Conservation (phyloP, 2,329 filamentous ascomycete genomes). For the Trichoderma endophyticum region DNA sequence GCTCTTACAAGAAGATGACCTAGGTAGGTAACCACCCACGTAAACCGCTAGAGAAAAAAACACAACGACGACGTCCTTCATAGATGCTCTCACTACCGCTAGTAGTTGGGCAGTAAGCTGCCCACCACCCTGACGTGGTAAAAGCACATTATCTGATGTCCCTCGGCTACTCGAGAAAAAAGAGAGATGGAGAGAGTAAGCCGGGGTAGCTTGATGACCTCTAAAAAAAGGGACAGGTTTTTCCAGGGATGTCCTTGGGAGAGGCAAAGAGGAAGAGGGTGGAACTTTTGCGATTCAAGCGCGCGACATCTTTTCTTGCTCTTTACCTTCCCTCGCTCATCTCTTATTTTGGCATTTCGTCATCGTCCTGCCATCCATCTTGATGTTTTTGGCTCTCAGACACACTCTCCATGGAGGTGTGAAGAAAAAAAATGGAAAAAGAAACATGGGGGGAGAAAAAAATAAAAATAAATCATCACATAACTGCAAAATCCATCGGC, state of each 20-base stretch:
- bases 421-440: background rate
- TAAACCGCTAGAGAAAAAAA: background rate
- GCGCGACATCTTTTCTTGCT: background rate
- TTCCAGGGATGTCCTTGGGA: background rate
- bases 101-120: background rate
- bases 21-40: background rate
- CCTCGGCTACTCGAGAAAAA: background rate
- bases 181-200: background rate
- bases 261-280: background rate
- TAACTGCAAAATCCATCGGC: slow-evolving; percentile 30
- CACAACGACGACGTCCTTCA: background rate
- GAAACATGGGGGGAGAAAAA: background rate
- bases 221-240: background rate
- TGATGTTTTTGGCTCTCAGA: background rate
- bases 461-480: background rate
- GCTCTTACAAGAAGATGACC: background rate
- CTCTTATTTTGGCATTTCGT: background rate
- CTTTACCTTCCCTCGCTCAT: background rate
- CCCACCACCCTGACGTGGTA: background rate
- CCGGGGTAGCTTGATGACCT: background rate
- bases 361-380: slow-evolving; percentile 1
- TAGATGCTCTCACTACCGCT: background rate
- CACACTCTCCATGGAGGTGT: background rate
- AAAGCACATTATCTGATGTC: background rate
- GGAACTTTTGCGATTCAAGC: background rate